phyloP scores from a whole-genome alignment of 371 early-diverging fungal species.

The Mucor plumbeus region DNA sequence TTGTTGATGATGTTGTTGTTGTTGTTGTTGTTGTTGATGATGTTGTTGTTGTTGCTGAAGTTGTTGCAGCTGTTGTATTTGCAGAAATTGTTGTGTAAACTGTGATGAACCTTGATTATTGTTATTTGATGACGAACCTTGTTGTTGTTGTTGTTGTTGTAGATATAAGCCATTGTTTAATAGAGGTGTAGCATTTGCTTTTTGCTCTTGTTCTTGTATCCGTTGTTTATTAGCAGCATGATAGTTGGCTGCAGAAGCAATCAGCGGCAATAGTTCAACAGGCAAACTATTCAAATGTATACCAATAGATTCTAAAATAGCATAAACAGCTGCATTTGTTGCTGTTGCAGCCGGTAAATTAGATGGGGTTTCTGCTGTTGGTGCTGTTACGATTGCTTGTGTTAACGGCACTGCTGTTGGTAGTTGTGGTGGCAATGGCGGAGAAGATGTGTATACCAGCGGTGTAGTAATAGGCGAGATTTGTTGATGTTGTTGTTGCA shows the following conservation, averaged over 20 bases:
- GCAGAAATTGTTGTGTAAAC: not conserved
- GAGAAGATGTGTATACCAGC: not conserved
- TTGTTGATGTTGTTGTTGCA: not conserved
- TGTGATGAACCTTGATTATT: not conserved
- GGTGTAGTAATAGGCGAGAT: not conserved
- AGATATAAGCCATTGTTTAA: constrained; percentile 8
- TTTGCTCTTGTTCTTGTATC: constrained; percentile 16
- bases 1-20: not conserved
- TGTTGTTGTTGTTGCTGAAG: not conserved
- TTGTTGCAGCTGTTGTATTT: not conserved
- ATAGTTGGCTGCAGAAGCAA: constrained; percentile 37
- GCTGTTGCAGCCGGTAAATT: constrained; percentile 1
- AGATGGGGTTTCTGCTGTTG: not conserved
- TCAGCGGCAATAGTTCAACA: constrained; percentile 28
- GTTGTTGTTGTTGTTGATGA: no score
- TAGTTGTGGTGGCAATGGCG: not conserved
- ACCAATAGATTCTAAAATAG: constrained; percentile 36
- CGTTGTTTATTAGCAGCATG: constrained; percentile 31
- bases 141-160: not conserved
- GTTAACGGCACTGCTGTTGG: not conserved
- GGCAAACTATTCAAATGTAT: constrained; percentile 33
- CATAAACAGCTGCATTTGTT: constrained; percentile 28
- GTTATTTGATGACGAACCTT: not conserved
- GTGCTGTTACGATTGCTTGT: not conserved
- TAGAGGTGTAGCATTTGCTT: not conserved